These are phyloP conservation scores for Entophlyctis luteolus DNA, from an alignment of 192 early-diverging fungal species.

Conservation along the genomic window DNA sequence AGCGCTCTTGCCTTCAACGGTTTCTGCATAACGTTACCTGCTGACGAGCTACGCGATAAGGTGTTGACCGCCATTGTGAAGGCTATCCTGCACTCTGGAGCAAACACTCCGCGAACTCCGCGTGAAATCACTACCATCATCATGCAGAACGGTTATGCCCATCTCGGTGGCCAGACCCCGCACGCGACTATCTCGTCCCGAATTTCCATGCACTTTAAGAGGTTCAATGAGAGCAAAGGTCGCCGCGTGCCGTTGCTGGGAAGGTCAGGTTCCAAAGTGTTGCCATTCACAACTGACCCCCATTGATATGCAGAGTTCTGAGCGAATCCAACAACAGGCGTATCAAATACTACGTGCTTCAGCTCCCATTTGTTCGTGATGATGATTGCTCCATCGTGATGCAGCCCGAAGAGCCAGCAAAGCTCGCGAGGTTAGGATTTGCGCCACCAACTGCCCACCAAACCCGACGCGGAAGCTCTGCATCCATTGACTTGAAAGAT, in stretches of 20 bases:
- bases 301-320: background rate
- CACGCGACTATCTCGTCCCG: conserved; percentile 29
- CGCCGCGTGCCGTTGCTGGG: conserved; percentile 4
- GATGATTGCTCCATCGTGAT: conserved; percentile 6
- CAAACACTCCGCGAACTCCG: conserved; percentile 17
- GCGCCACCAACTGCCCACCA: too few species aligned
- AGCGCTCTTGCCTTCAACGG: background rate
- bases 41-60: conserved; percentile 13
- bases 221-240: conserved; percentile 11
- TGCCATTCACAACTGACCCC: background rate
- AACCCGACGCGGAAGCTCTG: too few species aligned
- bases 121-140: conserved; percentile 18
- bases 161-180: conserved; percentile 27
- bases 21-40: background rate
- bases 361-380: background rate
- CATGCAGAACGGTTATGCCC: conserved; percentile 17
- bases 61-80: conserved; percentile 19
- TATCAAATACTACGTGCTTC: conserved; percentile 21
- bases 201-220: conserved; percentile 29
- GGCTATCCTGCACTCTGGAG: conserved; percentile 19
- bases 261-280: background rate
- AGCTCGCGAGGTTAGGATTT: background rate
- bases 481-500: too few species aligned
- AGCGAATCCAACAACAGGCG: conserved; percentile 5
- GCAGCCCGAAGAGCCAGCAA: conserved; percentile 16